Percentiles rank a stretch among this genome's conserved stretches.
These are phyloP conservation scores for Lanmaoa rubissima DNA, from an alignment of 768 basidiomycete species.

Conservation along the genomic window DNA sequence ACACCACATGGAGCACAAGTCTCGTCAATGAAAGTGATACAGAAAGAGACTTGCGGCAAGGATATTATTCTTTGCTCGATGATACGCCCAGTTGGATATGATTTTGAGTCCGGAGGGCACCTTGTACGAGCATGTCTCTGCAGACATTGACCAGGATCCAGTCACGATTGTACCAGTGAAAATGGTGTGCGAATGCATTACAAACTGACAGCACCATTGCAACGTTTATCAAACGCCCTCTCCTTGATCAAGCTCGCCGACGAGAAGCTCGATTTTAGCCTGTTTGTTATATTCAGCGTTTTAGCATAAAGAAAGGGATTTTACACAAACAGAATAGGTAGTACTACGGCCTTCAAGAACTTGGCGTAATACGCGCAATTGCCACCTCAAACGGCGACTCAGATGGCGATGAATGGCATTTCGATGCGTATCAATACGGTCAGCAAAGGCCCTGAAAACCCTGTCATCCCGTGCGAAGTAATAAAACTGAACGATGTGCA, in stretches of 20 bases:
- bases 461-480: slow-evolving; percentile 94
- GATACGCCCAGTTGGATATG: slow-evolving; percentile 71
- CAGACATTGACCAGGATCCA: not conserved
- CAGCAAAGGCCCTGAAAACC: slow-evolving; percentile 66
- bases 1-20: not conserved
- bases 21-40: not conserved
- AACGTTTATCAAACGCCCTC: slow-evolving; percentile 42
- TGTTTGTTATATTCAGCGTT: slow-evolving; percentile 23
- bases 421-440: slow-evolving; percentile 40
- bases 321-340: slow-evolving; percentile 58
- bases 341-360: slow-evolving; percentile 65
- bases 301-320: not conserved
- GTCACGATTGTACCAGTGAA: not conserved
- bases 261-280: slow-evolving; percentile 64
- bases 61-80: slow-evolving; percentile 61
- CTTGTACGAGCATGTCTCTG: slow-evolving; percentile 61
- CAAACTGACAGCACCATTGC: not conserved
- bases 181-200: not conserved
- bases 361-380: slow-evolving; percentile 60
- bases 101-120: slow-evolving; percentile 66
- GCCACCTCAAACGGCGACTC: slow-evolving; percentile 64
- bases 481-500: slow-evolving; percentile 48
- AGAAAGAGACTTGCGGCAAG: not conserved
- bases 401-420: slow-evolving; percentile 46
- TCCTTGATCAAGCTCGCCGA: slow-evolving; percentile 62